Base-by-base conservation (phyloP, 257 asterid species). In the Nicotiana benthamiana region DNA sequence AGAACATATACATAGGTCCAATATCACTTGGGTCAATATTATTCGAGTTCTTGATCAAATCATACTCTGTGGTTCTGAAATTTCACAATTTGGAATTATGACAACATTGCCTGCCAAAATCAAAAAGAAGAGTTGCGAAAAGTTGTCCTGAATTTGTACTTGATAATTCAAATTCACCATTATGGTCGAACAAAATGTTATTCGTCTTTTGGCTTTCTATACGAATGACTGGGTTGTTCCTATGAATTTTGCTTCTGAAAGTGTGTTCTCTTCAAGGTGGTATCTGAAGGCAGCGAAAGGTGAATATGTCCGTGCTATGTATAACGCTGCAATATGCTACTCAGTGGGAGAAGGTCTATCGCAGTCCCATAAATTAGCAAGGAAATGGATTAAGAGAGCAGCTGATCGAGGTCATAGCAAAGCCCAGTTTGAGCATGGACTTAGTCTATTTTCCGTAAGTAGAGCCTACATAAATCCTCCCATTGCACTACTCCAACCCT, bases 331-430 rank as follows among this genome's bases (percentile, higher is more conserved):
- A 82, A 84, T 92, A 57, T 92, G 98, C 91, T 92, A 89, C 83
- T 88, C 91, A 56, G 83, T 86, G 83, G 99, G 99, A 3, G 93
- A 92, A 84, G 98, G 99, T 36, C 63, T 93, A 65, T 72, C 17
- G 32, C 95, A 87, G 82, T 91, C 93, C 40, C 93, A 89, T 80
- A 84, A 82, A 48, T 63, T 87, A 79, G 95, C 97, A 32, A 91
- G 93, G 80, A 94, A 93, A 86, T 96, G 99, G 99, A 96, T 96
- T 98, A 92, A 90, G 87, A 88, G 81, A 67, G 98, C 99, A 3
- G 98, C 99, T 34, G 98, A 94, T 80, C 90, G 87, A 46, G 99
- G 99, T 66, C 95, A 96, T 79, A 88, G 91, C 91, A 94, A 92
- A 90, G 97, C 98, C 22, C 98, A 91, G 75, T 92, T 90, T 16